phyloP scores from a whole-genome alignment of 495 filamentous ascomycete genomes.

The Tuber brumale region DNA sequence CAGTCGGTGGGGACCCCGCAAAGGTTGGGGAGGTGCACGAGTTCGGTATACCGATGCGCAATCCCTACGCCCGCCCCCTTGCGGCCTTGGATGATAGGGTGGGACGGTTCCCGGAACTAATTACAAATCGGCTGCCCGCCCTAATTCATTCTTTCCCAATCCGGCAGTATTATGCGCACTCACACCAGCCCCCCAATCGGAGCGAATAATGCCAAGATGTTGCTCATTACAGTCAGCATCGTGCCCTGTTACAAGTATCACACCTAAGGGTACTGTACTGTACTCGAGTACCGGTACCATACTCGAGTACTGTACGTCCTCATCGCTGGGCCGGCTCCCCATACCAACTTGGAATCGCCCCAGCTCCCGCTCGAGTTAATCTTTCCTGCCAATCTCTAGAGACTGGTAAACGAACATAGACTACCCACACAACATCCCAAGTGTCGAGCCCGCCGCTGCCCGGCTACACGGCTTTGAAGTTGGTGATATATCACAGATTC shows the following conservation, averaged over 20 bases:
- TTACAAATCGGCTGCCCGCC: background rate
- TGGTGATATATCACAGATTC: background rate
- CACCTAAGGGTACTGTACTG: too few relatives aligned
- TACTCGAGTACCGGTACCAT: too few relatives aligned
- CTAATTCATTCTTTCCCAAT: background rate
- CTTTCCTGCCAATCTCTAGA: background rate
- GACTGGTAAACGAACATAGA: background rate
- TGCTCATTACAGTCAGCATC: background rate
- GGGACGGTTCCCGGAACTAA: background rate
- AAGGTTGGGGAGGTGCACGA: background rate
- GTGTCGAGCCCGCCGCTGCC: background rate
- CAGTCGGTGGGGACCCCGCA: background rate
- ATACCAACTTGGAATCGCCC: background rate
- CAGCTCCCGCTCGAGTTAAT: background rate
- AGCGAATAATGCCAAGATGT: background rate
- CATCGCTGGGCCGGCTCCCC: background rate
- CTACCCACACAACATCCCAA: background rate
- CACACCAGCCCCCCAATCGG: background rate
- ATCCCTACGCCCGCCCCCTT: background rate
- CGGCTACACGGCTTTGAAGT: background rate
- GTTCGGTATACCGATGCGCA: conserved; percentile 1
- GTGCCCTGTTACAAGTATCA: too few relatives aligned
- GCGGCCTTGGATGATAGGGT: background rate
- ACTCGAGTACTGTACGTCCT: too few relatives aligned
- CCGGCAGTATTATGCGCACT: background rate